Evolutionary conservation across 176 grass and related monocot genomes (phyloP).

Genomic region (bread wheat (Triticum aestivum)): DNA sequence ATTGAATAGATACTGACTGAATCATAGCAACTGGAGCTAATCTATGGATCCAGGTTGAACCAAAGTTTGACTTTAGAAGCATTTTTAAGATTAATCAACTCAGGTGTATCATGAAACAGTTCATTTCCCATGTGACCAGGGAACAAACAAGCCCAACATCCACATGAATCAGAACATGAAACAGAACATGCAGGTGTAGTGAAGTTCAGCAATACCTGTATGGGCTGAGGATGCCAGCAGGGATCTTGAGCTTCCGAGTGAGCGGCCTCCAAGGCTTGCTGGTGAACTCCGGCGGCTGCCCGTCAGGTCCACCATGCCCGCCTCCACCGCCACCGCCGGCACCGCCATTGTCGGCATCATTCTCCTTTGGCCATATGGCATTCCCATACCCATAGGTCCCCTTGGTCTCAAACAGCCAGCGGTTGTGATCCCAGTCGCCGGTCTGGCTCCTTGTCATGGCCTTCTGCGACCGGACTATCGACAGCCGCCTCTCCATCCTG

Average conservation of each 20-base stretch:
- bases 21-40: background rate
- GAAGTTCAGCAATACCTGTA: slow-evolving; percentile 57
- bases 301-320: slow-evolving; percentile 37
- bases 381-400: slow-evolving; percentile 97
- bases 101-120: background rate
- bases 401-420: slow-evolving; percentile 96
- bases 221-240: slow-evolving; percentile 76
- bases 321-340: background rate
- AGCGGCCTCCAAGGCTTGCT: slow-evolving; percentile 95
- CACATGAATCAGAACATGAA: slow-evolving; percentile 8
- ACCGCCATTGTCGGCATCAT: slow-evolving; percentile 16
- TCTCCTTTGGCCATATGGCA: slow-evolving; percentile 92
- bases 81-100: background rate
- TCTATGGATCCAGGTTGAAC: slow-evolving; percentile 27
- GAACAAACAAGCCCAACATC: background rate
- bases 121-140: background rate
- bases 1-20: background rate
- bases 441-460: slow-evolving; percentile 89
- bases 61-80: slow-evolving; percentile 26
- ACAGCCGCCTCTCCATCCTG: slow-evolving; percentile 82
- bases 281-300: slow-evolving; percentile 61
- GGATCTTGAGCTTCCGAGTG: slow-evolving; percentile 78
- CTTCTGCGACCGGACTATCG: slow-evolving; percentile 65
- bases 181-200: background rate
- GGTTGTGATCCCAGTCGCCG: slow-evolving; percentile 87